Percentiles rank a stretch among this genome's conserved stretches.
Evolutionary conservation across 768 basidiomycete species (phyloP).

Genomic region (Lactarius vividus): DNA sequence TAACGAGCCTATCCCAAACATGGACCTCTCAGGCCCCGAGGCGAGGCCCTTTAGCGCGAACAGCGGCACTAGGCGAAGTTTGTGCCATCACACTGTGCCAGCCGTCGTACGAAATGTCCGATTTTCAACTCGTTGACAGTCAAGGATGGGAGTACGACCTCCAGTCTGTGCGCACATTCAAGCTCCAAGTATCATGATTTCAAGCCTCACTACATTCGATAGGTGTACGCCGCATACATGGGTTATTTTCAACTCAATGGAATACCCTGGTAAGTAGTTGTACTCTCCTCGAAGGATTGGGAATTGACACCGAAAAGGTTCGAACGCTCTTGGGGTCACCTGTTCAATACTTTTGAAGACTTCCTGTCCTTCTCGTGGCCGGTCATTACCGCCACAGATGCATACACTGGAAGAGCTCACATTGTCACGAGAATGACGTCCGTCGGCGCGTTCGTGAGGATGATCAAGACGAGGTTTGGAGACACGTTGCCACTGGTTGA

Average conservation of each 20-base stretch:
- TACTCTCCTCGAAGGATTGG: background rate
- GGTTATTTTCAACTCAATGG: constrained; percentile 72
- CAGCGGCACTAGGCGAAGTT: background rate
- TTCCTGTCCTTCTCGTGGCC: constrained; percentile 86
- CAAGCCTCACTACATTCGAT: background rate
- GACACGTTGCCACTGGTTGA: constrained; percentile 71
- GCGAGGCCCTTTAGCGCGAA: constrained; percentile 11
- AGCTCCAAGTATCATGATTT: constrained; percentile 6
- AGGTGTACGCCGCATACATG: constrained; percentile 75
- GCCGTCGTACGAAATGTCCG: constrained; percentile 44
- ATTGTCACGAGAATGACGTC: constrained; percentile 75
- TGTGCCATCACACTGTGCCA: background rate
- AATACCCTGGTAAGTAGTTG: constrained; percentile 55
- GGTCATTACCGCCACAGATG: constrained; percentile 71
- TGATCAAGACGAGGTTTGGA: constrained; percentile 86
- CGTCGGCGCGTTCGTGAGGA: constrained; percentile 73
- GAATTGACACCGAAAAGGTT: constrained; percentile 50
- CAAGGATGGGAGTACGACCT: constrained; percentile 79
- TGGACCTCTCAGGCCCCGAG: background rate
- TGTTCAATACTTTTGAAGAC: constrained; percentile 75
- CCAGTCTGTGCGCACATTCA: constrained; percentile 57
- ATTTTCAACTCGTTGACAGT: constrained; percentile 72
- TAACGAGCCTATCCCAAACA: constrained; percentile 14
- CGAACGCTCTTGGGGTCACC: constrained; percentile 74
- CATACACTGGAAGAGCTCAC: constrained; percentile 67